Percentiles rank a stretch among this genome's conserved stretches.
Conservation (phyloP, 331 rosid species). For the Quercus tomentella region DNA sequence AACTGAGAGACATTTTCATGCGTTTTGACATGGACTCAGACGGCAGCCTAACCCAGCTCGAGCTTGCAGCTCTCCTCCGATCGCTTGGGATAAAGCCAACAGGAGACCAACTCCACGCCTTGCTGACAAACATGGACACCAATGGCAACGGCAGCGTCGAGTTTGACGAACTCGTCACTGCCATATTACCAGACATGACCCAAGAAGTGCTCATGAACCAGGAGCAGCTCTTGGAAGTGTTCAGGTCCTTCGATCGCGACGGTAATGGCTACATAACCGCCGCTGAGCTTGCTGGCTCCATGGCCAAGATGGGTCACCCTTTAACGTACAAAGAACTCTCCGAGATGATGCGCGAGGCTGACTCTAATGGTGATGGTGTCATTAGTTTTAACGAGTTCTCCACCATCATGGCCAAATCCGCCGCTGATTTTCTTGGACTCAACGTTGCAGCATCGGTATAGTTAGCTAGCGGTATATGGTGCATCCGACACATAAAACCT, state of each 20-base stretch:
- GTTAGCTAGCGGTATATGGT: too few species aligned
- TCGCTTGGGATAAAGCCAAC: constrained; percentile 84
- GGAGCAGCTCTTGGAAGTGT: constrained; percentile 72
- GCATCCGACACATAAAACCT: too few species aligned
- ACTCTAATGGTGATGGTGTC: constrained; percentile 82
- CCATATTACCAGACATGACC: constrained; percentile 59
- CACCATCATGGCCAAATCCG: constrained; percentile 69
- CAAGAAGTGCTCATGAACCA: constrained; percentile 60
- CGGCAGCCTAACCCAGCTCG: constrained; percentile 91
- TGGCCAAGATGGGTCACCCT: constrained; percentile 95
- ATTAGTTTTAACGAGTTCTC: constrained; percentile 80
- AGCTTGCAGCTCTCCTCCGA: constrained; percentile 88
- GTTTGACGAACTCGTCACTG: constrained; percentile 65
- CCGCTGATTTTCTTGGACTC: constrained; percentile 73
- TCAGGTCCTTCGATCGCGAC: constrained; percentile 80
- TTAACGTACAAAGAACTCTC: constrained; percentile 68
- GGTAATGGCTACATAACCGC: constrained; percentile 89
- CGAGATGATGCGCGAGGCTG: constrained; percentile 76
- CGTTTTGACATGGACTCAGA: constrained; percentile 95
- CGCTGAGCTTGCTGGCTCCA: constrained; percentile 81
- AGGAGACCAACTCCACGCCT: constrained; percentile 65
- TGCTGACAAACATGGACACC: constrained; percentile 65
- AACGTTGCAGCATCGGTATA: background rate
- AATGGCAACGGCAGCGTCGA: constrained; percentile 80
- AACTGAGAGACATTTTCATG: constrained; percentile 71